A percentile compares a stretch with the other conserved stretches of the same genome.
Evolutionary conservation across 495 filamentous ascomycete genomes (phyloP).

Genomic region (Penicillium bovifimosum): DNA sequence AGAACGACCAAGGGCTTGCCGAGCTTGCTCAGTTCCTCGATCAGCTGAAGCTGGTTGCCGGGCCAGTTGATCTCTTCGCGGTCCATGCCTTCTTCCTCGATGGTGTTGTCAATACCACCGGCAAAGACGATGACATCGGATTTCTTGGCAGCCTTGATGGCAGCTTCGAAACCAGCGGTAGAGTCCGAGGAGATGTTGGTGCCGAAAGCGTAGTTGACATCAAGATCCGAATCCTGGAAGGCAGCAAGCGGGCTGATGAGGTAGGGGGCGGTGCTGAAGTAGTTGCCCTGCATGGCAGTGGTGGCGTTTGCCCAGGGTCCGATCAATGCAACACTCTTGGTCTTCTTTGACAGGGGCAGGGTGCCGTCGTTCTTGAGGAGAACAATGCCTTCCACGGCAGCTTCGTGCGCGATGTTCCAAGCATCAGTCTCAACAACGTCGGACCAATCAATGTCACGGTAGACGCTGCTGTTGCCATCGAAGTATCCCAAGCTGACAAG

Average conservation of each 20-base stretch:
- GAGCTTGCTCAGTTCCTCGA: slow-evolving; percentile 42
- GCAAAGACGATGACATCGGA: slow-evolving; percentile 54
- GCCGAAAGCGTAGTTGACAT: slow-evolving; percentile 47
- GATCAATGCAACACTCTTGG: slow-evolving; percentile 48
- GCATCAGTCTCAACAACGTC: slow-evolving; percentile 48
- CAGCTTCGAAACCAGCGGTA: slow-evolving; percentile 35
- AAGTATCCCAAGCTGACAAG: slow-evolving; percentile 57
- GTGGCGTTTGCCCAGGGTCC: slow-evolving; percentile 58
- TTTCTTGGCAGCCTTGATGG: slow-evolving; percentile 42
- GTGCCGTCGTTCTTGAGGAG: slow-evolving; percentile 58
- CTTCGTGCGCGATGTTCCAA: slow-evolving; percentile 51
- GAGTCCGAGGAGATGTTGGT: slow-evolving; percentile 37
- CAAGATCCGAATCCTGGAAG: slow-evolving; percentile 33
- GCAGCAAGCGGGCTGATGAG: slow-evolving; percentile 49
- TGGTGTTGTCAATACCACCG: slow-evolving; percentile 52
- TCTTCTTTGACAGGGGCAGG: slow-evolving; percentile 42
- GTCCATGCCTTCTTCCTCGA: slow-evolving; percentile 53
- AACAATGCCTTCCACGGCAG: slow-evolving; percentile 54
- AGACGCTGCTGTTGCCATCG: slow-evolving; percentile 42
- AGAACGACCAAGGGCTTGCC: slow-evolving; percentile 53
- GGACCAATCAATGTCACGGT: slow-evolving; percentile 47
- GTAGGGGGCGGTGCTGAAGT: slow-evolving; percentile 52
- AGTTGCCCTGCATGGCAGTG: slow-evolving; percentile 56
- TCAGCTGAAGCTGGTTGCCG: slow-evolving; percentile 50
- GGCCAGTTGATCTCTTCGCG: slow-evolving; percentile 54